phyloP scores from a whole-genome alignment of 805 yeast genomes.

The Pichia heedii region DNA sequence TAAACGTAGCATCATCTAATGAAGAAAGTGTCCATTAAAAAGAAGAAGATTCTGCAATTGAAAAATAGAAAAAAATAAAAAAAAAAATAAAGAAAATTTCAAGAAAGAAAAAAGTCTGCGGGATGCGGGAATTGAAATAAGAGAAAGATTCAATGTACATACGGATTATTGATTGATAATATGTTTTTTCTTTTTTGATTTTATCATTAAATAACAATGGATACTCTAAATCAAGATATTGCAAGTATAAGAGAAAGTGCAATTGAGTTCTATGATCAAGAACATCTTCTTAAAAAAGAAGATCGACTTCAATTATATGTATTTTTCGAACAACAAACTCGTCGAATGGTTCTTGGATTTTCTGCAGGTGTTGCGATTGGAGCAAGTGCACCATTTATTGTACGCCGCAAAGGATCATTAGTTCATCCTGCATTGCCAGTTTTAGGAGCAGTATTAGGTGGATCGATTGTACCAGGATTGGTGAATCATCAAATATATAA shows the following conservation, averaged over 20 bases:
- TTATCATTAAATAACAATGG: not conserved
- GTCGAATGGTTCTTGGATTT: conserved; percentile 29
- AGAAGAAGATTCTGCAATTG: no score
- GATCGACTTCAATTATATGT: conserved; percentile 36
- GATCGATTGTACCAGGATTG: conserved; percentile 27
- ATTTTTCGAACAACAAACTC: conserved; percentile 30
- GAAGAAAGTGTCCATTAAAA: no score
- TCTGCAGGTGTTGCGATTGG: conserved; percentile 35
- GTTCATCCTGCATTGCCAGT: conserved; percentile 35
- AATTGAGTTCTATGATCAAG: conserved; percentile 40
- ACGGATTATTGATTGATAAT: no score
- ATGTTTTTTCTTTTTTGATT: not conserved
- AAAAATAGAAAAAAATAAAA: no score
- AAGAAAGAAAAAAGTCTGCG: no score
- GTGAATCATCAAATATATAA: conserved; percentile 24
- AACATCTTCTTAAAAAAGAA: conserved; percentile 30
- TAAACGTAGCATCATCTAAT: no score
- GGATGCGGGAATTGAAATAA: no score
- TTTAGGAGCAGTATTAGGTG: conserved; percentile 33
- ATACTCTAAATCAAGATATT: conserved; percentile 9
- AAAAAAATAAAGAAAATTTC: no score
- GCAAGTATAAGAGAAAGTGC: conserved; percentile 35
- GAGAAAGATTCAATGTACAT: no score
- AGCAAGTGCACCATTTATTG: conserved; percentile 34
- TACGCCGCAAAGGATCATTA: conserved; percentile 27